A percentile compares a stretch with the other conserved stretches of the same genome.
These are phyloP conservation scores for Vachellia collinsii DNA, from an alignment of 306 rosid genomes.

Conservation along the genomic window DNA sequence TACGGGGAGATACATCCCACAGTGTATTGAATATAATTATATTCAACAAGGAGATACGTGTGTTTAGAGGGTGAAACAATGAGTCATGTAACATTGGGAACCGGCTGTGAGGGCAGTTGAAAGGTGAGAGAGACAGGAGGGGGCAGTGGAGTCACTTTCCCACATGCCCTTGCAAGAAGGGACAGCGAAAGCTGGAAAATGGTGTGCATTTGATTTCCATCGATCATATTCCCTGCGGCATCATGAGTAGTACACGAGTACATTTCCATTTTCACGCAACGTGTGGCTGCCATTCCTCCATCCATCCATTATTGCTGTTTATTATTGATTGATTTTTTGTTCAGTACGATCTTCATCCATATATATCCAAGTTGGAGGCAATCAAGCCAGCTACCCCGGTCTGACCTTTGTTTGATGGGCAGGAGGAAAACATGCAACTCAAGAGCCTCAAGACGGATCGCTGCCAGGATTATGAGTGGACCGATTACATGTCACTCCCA, in stretches of 20 bases:
- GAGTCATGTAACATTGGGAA: too few species aligned
- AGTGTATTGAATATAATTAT: too few species aligned
- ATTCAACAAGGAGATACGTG: too few species aligned
- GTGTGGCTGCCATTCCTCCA: not conserved
- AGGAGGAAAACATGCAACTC: conserved; percentile 93
- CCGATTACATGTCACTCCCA: conserved; percentile 78
- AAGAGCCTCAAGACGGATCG: conserved; percentile 58
- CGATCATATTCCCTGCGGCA: not conserved
- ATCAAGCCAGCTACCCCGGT: not conserved
- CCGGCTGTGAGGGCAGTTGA: too few species aligned
- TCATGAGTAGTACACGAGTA: not conserved
- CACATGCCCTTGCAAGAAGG: too few species aligned
- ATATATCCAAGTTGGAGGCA: not conserved
- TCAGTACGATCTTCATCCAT: not conserved
- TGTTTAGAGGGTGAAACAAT: too few species aligned
- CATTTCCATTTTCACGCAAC: conserved; percentile 17
- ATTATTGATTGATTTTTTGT: not conserved
- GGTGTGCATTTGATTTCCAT: conserved; percentile 5
- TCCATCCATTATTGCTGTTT: not conserved
- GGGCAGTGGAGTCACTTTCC: too few species aligned
- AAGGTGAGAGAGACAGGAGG: too few species aligned
- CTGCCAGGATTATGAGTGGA: conserved; percentile 60
- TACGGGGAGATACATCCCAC: too few species aligned
- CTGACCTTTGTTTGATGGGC: not conserved
- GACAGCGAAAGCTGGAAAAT: conserved; percentile 13